These are phyloP conservation scores for Trypanosoma avium DNA, from an alignment of 208 protist species.

Conservation along the genomic window DNA sequence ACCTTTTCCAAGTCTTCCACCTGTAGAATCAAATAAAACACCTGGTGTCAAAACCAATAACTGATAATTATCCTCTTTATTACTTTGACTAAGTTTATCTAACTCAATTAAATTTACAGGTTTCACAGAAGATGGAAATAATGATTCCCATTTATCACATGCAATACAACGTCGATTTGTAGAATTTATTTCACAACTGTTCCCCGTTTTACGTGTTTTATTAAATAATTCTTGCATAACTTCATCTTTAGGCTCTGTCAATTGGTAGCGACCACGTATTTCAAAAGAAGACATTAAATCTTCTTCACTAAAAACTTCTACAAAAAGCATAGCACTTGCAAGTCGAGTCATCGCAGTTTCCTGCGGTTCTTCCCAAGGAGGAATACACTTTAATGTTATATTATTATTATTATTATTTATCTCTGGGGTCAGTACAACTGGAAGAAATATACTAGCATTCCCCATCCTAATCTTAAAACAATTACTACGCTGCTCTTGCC, in stretches of 20 bases:
- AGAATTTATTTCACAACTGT: not conserved
- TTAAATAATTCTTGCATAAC: constrained; percentile 32
- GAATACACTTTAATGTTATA: not conserved
- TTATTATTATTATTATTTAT: not conserved
- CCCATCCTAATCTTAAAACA: too few relatives aligned
- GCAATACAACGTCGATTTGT: constrained; percentile 29
- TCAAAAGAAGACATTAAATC: constrained; percentile 50
- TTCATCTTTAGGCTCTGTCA: constrained; percentile 41
- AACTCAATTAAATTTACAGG: constrained; percentile 33
- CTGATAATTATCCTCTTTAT: not conserved
- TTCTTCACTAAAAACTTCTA: constrained; percentile 52
- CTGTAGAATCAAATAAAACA: constrained; percentile 57
- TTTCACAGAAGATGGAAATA: constrained; percentile 34
- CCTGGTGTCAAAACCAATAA: constrained; percentile 70
- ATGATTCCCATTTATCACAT: constrained; percentile 32
- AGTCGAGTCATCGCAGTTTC: constrained; percentile 16
- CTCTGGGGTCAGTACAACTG: constrained; percentile 27
- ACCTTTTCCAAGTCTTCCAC: constrained; percentile 78
- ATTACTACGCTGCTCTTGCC: constrained; percentile 18
- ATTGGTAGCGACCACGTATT: constrained; percentile 34
- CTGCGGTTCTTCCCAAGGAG: not conserved
- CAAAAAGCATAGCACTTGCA: constrained; percentile 54
- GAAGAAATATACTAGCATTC: constrained; percentile 30
- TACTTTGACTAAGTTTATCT: not conserved
- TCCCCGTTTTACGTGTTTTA: not conserved